A percentile compares a stretch with the other conserved stretches of the same genome.
Evolutionary conservation across 768 basidiomycete species (phyloP).

Genomic region (Rhodotorula diobovata): DNA sequence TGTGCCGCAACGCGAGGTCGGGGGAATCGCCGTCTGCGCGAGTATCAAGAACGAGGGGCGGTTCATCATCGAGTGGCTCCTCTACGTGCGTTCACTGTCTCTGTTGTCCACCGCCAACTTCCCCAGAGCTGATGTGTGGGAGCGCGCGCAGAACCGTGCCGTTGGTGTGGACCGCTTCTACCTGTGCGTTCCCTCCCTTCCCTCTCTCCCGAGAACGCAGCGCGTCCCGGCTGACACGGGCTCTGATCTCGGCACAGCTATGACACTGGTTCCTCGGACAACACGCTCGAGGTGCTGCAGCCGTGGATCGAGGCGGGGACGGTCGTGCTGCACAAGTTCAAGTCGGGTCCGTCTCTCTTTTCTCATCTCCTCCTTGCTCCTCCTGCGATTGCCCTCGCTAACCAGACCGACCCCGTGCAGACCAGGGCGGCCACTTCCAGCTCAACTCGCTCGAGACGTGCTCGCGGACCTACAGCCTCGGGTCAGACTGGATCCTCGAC

Average conservation of each 20-base stretch:
- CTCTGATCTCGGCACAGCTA: neutral
- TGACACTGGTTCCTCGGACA: conserved; percentile 22
- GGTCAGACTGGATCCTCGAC: conserved; percentile 20
- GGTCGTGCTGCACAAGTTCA: conserved; percentile 9
- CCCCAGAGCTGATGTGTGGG: neutral
- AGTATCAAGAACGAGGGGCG: neutral
- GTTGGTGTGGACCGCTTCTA: conserved; percentile 16
- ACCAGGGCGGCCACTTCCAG: conserved; percentile 10
- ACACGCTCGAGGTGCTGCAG: conserved; percentile 13
- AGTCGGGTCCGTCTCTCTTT: neutral
- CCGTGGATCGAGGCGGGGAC: conserved; percentile 15
- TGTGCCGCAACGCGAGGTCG: neutral
- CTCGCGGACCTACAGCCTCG: neutral
- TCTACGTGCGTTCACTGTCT: neutral
- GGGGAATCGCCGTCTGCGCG: neutral
- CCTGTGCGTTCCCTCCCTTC: neutral
- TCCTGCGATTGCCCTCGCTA: neutral
- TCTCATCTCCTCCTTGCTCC: neutral
- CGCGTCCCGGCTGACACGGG: no score
- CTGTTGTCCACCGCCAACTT: neutral
- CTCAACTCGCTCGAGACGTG: conserved; percentile 6
- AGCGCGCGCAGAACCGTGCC: neutral
- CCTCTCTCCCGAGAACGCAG: neutral
- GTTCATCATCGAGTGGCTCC: conserved; percentile 7
- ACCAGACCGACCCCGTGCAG: neutral